Conservation (phyloP, 2,329 filamentous ascomycete genomes). For the Chaetomiaceae sp. region DNA sequence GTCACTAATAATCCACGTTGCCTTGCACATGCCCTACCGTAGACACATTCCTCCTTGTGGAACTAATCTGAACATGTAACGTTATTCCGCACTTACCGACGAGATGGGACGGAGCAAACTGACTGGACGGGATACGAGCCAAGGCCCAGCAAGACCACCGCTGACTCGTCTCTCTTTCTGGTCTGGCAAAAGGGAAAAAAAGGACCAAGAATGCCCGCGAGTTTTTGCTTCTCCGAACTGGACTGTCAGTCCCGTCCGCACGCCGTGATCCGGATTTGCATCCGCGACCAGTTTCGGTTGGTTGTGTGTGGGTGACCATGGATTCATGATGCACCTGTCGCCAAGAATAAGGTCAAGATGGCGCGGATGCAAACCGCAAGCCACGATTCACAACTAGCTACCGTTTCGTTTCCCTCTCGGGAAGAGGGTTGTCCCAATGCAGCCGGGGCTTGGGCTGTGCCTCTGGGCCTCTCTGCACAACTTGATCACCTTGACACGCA, state of each 20-base stretch:
- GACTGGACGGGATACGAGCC: conserved; percentile 20
- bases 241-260: no score
- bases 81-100: background rate
- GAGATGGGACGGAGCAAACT: background rate
- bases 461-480: no score
- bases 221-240: no score
- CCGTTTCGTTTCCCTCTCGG: conserved; percentile 10
- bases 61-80: no score
- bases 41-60: no score
- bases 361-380: conserved; percentile 19
- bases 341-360: conserved; percentile 5
- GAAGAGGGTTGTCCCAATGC: conserved; percentile 21
- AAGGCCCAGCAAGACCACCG: no score
- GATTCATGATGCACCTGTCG: background rate
- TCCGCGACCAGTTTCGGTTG: background rate
- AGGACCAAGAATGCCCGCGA: no score
- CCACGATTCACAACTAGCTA: conserved; percentile 24
- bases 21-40: no score
- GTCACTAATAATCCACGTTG: no score
- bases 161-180: no score
- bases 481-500: conserved; percentile 13
- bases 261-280: background rate
- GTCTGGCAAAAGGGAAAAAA: no score
- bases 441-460: conserved; percentile 25
- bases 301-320: background rate